Base-by-base conservation (phyloP, 2,329 filamentous ascomycete species). In the Cryphonectria naterciae region DNA sequence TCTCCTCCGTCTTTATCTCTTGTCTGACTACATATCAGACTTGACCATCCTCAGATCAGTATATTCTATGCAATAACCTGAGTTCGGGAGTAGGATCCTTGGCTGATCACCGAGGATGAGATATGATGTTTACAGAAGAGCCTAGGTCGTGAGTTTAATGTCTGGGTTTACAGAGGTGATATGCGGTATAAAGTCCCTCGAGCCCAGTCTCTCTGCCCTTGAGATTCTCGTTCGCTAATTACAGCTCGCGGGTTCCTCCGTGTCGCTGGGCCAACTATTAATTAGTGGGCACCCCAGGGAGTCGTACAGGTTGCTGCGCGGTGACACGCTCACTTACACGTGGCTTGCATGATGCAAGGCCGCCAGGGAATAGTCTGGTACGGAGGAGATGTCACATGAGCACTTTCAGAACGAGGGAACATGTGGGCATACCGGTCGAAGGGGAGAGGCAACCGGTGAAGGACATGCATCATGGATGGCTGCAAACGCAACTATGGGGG, bases 331-430 rank as follows among this genome's bases (percentile, higher is more conserved):
- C 28, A 58, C 25, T 19, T 58, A 58, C 54, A 58, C 54, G 54
- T 58, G 54, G 28, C 54, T 32, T 32, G 54, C 54, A 58, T 58
- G 54, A 58, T 58, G 54, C 54, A 58, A 15, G 54, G 13, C 28
- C 28, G 13, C 28, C 28, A 35, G 17, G 25, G 13, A 58, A 32
- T 58, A 19, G 28, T 58, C 54, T 35, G 54, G 54, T 58, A 58
- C 54, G 28, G 28, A 22, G 25, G 25, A 28, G 25, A 32, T 19
- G 54, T 58, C 54, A 58, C 54, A 58, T 58, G 54, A 58, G 54
- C 54, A 35, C 6, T 39, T 39, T 10, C 13, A 35, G 54, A 58
- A 58, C 17, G 54, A 58, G 54, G 54, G 2, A 46, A 19, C 5
- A 5, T 46, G 17, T 4, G 17, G 43, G 43, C 43, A 5, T 43